phyloP scores from a whole-genome alignment of 768 basidiomycete species.

The Clavaria fumosa region DNA sequence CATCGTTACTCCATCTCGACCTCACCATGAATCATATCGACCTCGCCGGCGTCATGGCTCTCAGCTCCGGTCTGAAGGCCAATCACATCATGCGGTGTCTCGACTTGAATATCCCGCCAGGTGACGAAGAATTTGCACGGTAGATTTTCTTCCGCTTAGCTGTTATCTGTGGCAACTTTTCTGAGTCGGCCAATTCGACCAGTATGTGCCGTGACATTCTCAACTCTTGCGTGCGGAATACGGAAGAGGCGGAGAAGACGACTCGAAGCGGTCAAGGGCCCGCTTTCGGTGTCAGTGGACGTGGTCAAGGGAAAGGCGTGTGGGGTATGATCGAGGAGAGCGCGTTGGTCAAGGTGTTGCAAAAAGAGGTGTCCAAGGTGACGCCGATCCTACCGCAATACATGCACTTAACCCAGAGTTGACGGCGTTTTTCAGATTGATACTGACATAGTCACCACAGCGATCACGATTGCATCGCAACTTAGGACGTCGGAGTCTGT shows the following conservation, averaged over 20 bases:
- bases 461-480: too few species aligned
- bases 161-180: conserved; percentile 1
- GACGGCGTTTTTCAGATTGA: conserved; percentile 23
- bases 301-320: conserved; percentile 50
- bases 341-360: conserved; percentile 57
- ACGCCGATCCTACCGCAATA: conserved; percentile 6
- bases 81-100: conserved; percentile 84
- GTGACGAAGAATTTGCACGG: conserved; percentile 67
- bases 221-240: conserved; percentile 83
- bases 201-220: conserved; percentile 82
- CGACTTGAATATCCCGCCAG: conserved; percentile 83
- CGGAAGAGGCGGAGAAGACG: conserved; percentile 70
- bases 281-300: conserved; percentile 24
- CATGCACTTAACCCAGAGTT: conserved; percentile 3
- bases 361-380: conserved; percentile 41
- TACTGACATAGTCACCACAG: conserved; percentile 31
- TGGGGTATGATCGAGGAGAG: conserved; percentile 83
- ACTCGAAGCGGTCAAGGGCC: conserved; percentile 18
- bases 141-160: conserved; percentile 11
- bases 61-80: conserved; percentile 69
- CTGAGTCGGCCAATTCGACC: conserved; percentile 12
- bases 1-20: conserved; percentile 80
- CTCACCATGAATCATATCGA: conserved; percentile 73
- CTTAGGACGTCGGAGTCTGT: too few species aligned
- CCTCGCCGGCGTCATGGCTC: conserved; percentile 85